A percentile compares a stretch with the other conserved stretches of the same genome.
phyloP scores from a whole-genome alignment of 805 yeast species.

The Gaillardinia entomophila region DNA sequence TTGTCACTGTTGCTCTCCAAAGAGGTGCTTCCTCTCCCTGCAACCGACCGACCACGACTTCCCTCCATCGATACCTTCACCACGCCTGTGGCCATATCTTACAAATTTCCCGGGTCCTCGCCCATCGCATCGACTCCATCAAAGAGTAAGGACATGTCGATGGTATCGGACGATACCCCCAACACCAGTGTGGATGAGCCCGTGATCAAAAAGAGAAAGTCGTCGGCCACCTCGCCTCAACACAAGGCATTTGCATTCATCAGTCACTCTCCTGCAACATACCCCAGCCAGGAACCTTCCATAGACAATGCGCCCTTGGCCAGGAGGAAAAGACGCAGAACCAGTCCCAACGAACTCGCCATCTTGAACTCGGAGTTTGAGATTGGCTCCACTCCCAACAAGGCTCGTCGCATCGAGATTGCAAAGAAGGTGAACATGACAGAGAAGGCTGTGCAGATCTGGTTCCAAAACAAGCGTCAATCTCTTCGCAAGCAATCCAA shows the following conservation, averaged over 20 bases:
- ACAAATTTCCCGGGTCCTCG: not conserved
- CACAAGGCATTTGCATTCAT: slow-evolving; percentile 71
- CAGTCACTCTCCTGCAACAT: slow-evolving; percentile 87
- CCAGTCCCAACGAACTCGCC: slow-evolving; percentile 79
- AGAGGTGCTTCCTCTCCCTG: not conserved
- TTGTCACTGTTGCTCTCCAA: slow-evolving; percentile 13
- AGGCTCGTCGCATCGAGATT: slow-evolving; percentile 66
- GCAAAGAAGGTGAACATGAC: slow-evolving; percentile 84
- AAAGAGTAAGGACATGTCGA: slow-evolving; percentile 1
- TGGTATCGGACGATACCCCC: slow-evolving; percentile 8
- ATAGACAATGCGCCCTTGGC: slow-evolving; percentile 92
- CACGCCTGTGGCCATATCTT: not conserved
- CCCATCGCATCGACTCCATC: not conserved
- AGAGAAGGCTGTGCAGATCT: slow-evolving; percentile 96
- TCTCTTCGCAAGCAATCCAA: slow-evolving; percentile 51
- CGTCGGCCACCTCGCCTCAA: slow-evolving; percentile 5
- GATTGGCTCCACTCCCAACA: slow-evolving; percentile 75
- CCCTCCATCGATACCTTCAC: not conserved
- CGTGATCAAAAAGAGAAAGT: slow-evolving; percentile 2
- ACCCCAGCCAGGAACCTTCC: slow-evolving; percentile 72
- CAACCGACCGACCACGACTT: not conserved
- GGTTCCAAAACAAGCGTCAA: slow-evolving; percentile 97
- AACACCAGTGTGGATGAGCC: slow-evolving; percentile 4
- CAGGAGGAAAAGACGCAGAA: slow-evolving; percentile 91
- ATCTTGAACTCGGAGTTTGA: slow-evolving; percentile 78